Evolutionary conservation across 2,329 filamentous ascomycete species (phyloP), one percentile per base, ranked within the genome.

Genomic region (Pseudogymnoascus sp.): DNA sequence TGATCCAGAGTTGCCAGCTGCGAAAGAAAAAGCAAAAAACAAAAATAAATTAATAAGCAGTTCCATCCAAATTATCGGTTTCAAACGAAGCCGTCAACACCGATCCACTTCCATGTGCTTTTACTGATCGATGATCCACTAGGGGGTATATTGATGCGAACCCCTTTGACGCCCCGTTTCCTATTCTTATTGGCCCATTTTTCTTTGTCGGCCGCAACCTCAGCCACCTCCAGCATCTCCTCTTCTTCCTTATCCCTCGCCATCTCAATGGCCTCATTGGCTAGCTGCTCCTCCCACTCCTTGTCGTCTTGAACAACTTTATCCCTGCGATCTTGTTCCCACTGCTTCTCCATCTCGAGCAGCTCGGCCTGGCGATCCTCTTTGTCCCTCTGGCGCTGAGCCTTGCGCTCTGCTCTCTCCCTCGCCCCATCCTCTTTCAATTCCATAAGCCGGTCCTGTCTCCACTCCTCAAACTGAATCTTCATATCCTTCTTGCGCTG

Each of bases 331-430:
- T 55, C 5, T 55, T 55, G 49, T 33, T 55, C 49, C 49, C 49
- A 55, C 49, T 55, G 49, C 49, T 11, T 55, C 49, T 55, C 49
- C 49, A 55, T 55, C n/a, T 55, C 28, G 49, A 55, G n/a, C 9
- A 55, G 16, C 28, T 55, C 49, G 2, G n/a, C 49, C 49, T 55
- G 25, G 2, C 49, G 49, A 3, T 33, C 25, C 11, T 55, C 49
- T 14, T 16, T 55, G 4, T 4, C 49, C 28, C 4, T 55, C 28
- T 55, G 49, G 5, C 49, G 49, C 28, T 33, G 49, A 55, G 49
- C 49, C 28, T 33, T 55, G n/a, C 49, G 49, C 16, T 55, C 49
- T 3, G 25, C 49, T 18, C 49, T 55, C 28, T 55, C 9, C 1
- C 11, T 55, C 1, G 5, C 49, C 1, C 49, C 28, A 5, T 33